A percentile compares a stretch with the other conserved stretches of the same genome.
These are phyloP conservation scores for Sinapis alba DNA, from an alignment of 441 rosid genomes.

Conservation along the genomic window DNA sequence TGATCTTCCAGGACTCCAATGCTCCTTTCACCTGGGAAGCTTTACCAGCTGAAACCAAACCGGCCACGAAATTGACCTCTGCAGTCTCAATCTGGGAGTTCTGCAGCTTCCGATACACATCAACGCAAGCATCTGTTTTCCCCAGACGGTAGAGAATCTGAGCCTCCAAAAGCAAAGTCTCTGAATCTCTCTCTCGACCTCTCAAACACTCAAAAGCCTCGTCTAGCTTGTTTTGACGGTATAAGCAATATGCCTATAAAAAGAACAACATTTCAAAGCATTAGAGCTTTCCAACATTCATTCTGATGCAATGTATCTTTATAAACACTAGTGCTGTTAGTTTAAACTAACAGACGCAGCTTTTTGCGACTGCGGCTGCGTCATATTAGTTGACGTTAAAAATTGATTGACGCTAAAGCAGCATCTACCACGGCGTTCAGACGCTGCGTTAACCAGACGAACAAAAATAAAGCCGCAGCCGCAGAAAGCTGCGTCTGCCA, in stretches of 20 bases:
- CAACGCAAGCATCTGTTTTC: constrained; percentile 70
- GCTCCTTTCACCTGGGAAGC: constrained; percentile 68
- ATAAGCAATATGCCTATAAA: constrained; percentile 81
- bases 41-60: constrained; percentile 77
- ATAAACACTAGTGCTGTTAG: too few species aligned
- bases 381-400: too few species aligned
- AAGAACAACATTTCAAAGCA: not conserved
- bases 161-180: constrained; percentile 71
- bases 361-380: too few species aligned
- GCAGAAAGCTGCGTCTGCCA: too few species aligned
- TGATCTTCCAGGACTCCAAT: constrained; percentile 65
- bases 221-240: constrained; percentile 80
- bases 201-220: constrained; percentile 68
- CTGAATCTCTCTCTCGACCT: constrained; percentile 54
- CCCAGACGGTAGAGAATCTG: constrained; percentile 86
- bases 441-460: too few species aligned
- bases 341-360: too few species aligned
- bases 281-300: not conserved
- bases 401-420: too few species aligned
- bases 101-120: constrained; percentile 62
- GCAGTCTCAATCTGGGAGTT: constrained; percentile 58
- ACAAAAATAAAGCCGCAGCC: too few species aligned
- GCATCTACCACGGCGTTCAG: too few species aligned
- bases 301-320: not conserved
- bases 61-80: constrained; percentile 73